These are phyloP conservation scores for Cenchrus fungigraminus DNA, from an alignment of 176 grass and related monocot species.

Conservation along the genomic window DNA sequence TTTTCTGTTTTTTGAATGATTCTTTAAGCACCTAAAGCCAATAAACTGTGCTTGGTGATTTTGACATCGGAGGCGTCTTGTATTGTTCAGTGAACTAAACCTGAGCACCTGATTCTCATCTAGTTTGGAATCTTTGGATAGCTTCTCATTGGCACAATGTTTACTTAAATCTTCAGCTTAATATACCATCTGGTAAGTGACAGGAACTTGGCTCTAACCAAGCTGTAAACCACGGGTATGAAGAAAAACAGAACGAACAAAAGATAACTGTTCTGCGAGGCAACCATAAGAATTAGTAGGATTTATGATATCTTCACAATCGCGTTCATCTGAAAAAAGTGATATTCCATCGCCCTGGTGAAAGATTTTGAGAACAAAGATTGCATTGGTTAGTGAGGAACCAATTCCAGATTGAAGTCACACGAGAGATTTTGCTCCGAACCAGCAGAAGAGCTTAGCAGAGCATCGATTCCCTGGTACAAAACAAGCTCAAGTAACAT, in stretches of 20 bases:
- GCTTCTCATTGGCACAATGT: conserved; percentile 6
- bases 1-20: conserved; percentile 28
- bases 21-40: conserved; percentile 40
- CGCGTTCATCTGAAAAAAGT: not conserved
- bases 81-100: conserved; percentile 33
- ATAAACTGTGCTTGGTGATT: conserved; percentile 36
- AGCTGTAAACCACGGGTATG: conserved; percentile 34
- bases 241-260: not conserved
- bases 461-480: conserved; percentile 31
- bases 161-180: conserved; percentile 8
- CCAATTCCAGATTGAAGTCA: conserved; percentile 29
- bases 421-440: conserved; percentile 23
- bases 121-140: conserved; percentile 21
- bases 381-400: not conserved
- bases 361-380: not conserved
- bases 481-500: conserved; percentile 39
- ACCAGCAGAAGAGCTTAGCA: conserved; percentile 17
- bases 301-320: not conserved
- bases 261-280: not conserved
- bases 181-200: conserved; percentile 27
- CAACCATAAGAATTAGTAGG: not conserved
- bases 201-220: not conserved
- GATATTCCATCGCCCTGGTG: not conserved
- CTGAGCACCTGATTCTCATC: conserved; percentile 48
- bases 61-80: conserved; percentile 2